Base-by-base conservation (phyloP, 2,329 filamentous ascomycete species). In the Thermothelomyces thermophilus region DNA sequence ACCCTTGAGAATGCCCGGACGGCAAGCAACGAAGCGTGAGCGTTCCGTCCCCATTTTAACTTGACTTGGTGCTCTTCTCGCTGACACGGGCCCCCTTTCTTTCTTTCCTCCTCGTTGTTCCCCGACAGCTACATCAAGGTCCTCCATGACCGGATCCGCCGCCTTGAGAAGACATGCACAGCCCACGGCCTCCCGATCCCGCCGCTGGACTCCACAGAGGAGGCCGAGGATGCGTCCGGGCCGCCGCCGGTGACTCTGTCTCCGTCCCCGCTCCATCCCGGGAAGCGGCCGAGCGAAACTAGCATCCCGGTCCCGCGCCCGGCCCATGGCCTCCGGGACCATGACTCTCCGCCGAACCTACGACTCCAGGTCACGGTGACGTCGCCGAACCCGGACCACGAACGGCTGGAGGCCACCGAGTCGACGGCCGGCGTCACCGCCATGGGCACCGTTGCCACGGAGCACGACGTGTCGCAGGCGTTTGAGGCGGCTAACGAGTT, bases 371-470 rank as follows among this genome's bases (percentile, higher is more conserved):
- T 40, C 22, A 2, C 22, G 1, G 46, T 24, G 2, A 14, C 40
- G 8, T 46, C 42, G 1, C 48, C 54, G 3, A 42, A 40, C 13
- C 48, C 54, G 3, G 45, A 40, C 13, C 41, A 42, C 19, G 51
- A 56, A 2, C 39, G 48, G 14, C 24, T 57, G 2, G 50, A 56
- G 5, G 54, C 61, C 1, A 51, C 55, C 14, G 51, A 56, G 37
- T 49, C 48, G 1, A 44, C 41, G 19, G 56, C 54, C n/a, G 61
- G 59, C 39, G 60, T 68, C 24, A 67, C 65, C 0, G 68, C 64
- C 8, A 70, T 72, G 68, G 68, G 69, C 2, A 64, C 67, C 14
- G 53, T 60, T 6, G 61, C 64, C n/a, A 62, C 64, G 2, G 62
- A 64, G 6, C 43, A 56, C 11, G 54, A 58, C 20, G 50, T 41